Conservation (phyloP, 148 eudicot species). For the Chenopodium suecicum region DNA sequence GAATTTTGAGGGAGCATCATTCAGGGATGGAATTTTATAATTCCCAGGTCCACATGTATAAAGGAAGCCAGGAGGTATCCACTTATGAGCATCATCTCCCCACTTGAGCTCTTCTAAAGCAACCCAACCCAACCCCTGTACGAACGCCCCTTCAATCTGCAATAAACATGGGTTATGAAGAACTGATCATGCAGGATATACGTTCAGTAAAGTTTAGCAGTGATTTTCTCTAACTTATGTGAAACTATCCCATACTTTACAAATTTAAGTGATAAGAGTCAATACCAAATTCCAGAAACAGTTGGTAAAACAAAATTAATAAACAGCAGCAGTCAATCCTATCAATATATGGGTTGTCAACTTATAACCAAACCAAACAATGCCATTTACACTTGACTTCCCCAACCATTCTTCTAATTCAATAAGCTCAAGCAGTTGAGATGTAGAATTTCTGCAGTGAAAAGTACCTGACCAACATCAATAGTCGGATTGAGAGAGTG, state of each 20-base stretch:
- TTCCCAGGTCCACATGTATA: conserved; percentile 89
- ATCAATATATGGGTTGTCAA: too few species aligned
- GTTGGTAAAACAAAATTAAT: too few species aligned
- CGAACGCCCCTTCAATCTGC: conserved; percentile 98
- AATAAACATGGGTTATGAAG: conserved; percentile 10
- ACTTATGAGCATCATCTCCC: conserved; percentile 93
- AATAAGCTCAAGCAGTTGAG: background rate
- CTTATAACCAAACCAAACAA: background rate
- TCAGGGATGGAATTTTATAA: conserved; percentile 87
- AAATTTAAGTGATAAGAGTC: background rate
- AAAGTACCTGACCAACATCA: conserved; percentile 67
- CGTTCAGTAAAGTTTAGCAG: background rate
- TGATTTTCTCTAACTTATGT: background rate
- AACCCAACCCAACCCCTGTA: conserved; percentile 96
- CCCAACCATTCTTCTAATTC: background rate
- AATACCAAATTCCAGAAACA: background rate
- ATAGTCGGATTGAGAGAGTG: conserved; percentile 88
- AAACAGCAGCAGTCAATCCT: background rate
- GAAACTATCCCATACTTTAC: background rate
- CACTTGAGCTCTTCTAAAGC: conserved; percentile 96
- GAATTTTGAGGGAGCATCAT: conserved; percentile 81
- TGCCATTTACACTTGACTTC: background rate
- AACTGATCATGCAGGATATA: background rate
- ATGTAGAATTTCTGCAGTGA: background rate
- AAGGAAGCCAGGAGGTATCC: conserved; percentile 78